phyloP scores from a whole-genome alignment of 2,329 filamentous ascomycete genomes.

The Diaporthe australafricana region DNA sequence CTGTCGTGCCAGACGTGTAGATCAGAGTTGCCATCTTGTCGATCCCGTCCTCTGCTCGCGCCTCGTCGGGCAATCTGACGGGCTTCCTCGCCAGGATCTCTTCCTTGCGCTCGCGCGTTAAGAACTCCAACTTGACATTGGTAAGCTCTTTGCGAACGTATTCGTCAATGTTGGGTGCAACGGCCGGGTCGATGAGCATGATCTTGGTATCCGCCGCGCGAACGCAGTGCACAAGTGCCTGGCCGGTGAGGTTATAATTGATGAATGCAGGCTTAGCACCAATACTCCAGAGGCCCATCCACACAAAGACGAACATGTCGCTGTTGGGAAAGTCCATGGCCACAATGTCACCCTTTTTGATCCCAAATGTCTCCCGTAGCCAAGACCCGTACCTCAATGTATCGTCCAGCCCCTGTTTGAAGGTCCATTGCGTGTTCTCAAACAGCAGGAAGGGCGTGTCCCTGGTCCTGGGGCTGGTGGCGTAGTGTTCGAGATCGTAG shows the following conservation, averaged over 20 bases:
- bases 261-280: conserved; percentile 87
- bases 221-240: conserved; percentile 80
- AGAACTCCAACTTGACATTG: conserved; percentile 68
- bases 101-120: conserved; percentile 68
- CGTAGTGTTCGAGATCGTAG: conserved; percentile 78
- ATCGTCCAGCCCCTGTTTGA: conserved; percentile 78
- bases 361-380: conserved; percentile 72
- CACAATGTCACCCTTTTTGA: conserved; percentile 80
- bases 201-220: conserved; percentile 74
- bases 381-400: conserved; percentile 80
- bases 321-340: conserved; percentile 86
- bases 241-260: conserved; percentile 84
- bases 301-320: conserved; percentile 80
- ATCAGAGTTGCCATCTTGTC: conserved; percentile 79
- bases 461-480: conserved; percentile 62
- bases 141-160: conserved; percentile 64
- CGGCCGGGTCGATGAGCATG: conserved; percentile 74
- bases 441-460: conserved; percentile 73
- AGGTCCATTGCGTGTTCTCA: conserved; percentile 77
- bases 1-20: conserved; percentile 88
- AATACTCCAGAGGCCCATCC: conserved; percentile 84
- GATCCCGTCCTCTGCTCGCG: conserved; percentile 61
- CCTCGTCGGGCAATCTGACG: conserved; percentile 68
- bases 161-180: conserved; percentile 67
- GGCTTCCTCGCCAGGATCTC: conserved; percentile 64